Base-by-base conservation (phyloP, 495 filamentous ascomycete species). In the Aspergillus saccharolyticus region DNA sequence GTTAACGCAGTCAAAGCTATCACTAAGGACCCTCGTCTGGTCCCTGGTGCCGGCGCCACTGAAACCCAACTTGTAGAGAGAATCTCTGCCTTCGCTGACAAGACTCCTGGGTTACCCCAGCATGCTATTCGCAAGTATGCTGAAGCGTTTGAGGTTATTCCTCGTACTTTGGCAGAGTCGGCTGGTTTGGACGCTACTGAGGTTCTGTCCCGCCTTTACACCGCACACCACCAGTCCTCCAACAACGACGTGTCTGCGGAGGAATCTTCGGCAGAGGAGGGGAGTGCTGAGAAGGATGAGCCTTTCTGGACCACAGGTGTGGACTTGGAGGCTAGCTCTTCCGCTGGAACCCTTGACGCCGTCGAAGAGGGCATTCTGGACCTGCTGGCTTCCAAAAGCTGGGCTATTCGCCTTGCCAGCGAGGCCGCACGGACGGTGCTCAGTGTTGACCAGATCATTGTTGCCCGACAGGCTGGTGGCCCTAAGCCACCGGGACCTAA, bases 1-100 rank as follows among this genome's bases (percentile, higher is more conserved):
- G 95, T 99, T 65, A 99, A 96, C 68, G 95, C 96, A 49, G 89
- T 99, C 66, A 99, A 99, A 76, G 94, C 95, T 57, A 92, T 97
- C 74, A 97, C 94, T 58, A 88, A 89, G 69, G 95, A 97, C 67
- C 77, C 91, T 30, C 83, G 89, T 52, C 81, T 99, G 18, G 91
- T 97, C 0, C 93, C 95, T 51, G 95, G 95, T 50, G 95, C 95
- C 44, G 95, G 95, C 53, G 95, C 95, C 22, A 90, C 94, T 52
- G 95, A 99, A 73, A 87, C 97, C 75, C 90, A 97, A 75, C 82
- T 99, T 48, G 86, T 96, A 19, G 91, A 96, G 77, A 85, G 91
- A 61, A 89, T 99, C 74, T 85, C 87, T 61, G 87, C 86, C 44
- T 86, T 90, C 55, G 94, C 85, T 1, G 94, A 97, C 64, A 89